Conservation (phyloP, 1,139 yeast species). For the Hansenula sp. region DNA sequence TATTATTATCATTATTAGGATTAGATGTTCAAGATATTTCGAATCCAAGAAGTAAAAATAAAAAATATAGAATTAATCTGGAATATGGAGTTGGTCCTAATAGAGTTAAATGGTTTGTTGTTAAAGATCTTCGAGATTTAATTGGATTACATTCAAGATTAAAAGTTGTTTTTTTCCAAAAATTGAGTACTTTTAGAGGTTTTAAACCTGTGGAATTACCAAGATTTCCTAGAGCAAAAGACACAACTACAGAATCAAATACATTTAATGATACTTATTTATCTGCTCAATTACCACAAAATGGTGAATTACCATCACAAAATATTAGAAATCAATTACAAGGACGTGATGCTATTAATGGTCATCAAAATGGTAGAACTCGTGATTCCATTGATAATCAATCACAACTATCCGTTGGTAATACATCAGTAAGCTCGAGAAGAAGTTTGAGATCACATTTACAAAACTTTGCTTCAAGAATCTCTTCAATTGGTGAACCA, state of each 20-base stretch:
- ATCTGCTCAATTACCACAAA: slow-evolving; percentile 15
- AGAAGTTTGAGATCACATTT: slow-evolving; percentile 11
- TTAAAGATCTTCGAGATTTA: slow-evolving; percentile 70
- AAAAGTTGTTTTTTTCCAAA: slow-evolving; percentile 46
- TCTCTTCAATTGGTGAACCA: slow-evolving; percentile 3
- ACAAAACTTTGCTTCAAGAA: slow-evolving; percentile 13
- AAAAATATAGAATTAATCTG: slow-evolving; percentile 57
- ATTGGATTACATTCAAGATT: slow-evolving; percentile 62
- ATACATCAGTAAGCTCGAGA: slow-evolving; percentile 3
- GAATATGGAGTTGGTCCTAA: slow-evolving; percentile 89
- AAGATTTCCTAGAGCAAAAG: slow-evolving; percentile 32
- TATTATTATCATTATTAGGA: slow-evolving; percentile 68
- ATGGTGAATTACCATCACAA: neutral
- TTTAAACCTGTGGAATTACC: slow-evolving; percentile 35
- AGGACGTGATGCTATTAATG: slow-evolving; percentile 2
- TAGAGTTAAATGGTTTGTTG: slow-evolving; percentile 75
- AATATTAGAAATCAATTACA: neutral
- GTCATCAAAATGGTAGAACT: neutral
- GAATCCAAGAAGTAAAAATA: slow-evolving; percentile 12
- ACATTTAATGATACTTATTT: slow-evolving; percentile 20
- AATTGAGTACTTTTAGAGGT: slow-evolving; percentile 23
- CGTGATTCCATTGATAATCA: neutral
- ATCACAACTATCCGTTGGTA: neutral
- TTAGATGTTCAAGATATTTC: slow-evolving; percentile 46
- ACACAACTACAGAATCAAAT: slow-evolving; percentile 21